Evolutionary conservation across 1,284 basidiomycete genomes (phyloP).

Genomic region (Limonomyces culmigenus): DNA sequence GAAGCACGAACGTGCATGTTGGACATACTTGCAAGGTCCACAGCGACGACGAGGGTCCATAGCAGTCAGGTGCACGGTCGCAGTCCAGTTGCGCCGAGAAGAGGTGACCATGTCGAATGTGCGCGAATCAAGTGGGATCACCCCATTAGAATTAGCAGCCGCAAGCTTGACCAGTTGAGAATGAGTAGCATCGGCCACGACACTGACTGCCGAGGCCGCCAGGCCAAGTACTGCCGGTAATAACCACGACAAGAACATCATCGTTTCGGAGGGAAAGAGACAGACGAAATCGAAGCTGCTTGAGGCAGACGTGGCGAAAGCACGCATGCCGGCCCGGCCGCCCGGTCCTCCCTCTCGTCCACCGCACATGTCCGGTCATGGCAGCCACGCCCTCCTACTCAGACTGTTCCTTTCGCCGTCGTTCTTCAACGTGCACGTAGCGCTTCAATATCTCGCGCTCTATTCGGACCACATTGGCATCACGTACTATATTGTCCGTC

Average conservation of each 20-base stretch:
- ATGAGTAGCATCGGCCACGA: too few species aligned
- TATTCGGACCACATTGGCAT: conserved; percentile 92
- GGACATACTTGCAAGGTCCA: conserved; percentile 55
- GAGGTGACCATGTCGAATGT: conserved; percentile 63
- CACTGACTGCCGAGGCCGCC: too few species aligned
- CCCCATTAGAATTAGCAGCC: conserved; percentile 43
- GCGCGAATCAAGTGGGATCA: conserved; percentile 64
- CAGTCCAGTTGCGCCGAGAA: conserved; percentile 69
- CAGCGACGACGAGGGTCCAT: conserved; percentile 64
- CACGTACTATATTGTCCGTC: conserved; percentile 83
- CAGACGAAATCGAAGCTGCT: too few species aligned
- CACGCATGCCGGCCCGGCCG: too few species aligned
- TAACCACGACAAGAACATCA: too few species aligned
- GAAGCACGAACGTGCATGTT: not conserved
- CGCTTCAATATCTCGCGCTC: conserved; percentile 73
- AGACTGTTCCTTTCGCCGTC: conserved; percentile 80
- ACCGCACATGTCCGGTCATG: too few species aligned
- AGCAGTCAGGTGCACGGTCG: conserved; percentile 74
- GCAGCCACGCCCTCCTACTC: conserved; percentile 72
- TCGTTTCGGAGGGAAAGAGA: too few species aligned
- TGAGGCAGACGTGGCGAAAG: too few species aligned
- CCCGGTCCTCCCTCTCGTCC: too few species aligned
- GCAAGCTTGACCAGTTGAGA: conserved; percentile 50
- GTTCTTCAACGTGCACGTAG: conserved; percentile 85
- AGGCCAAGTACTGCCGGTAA: too few species aligned